Base-by-base conservation (phyloP, 148 eudicot species). In the Fagopyrum esculentum region DNA sequence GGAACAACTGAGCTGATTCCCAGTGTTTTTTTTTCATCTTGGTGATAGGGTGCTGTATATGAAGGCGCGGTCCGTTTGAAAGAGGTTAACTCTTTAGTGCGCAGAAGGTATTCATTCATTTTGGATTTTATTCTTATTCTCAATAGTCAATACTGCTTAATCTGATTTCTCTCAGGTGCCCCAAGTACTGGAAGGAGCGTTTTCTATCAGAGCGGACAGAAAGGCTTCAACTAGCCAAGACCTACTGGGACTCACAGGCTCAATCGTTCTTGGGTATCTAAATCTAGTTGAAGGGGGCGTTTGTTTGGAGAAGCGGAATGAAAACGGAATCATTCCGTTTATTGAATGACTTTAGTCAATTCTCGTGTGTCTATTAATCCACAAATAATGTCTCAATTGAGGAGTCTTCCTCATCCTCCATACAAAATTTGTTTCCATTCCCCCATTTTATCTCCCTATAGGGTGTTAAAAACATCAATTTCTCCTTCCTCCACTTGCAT, bases 121-220 rank as follows among this genome's bases (percentile, higher is more conserved):
- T 49, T 49, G 11, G 11, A 12, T 22, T 22, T 22, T 22, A 22
- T 22, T 22, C 0, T 49, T 49, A 49, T 6, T 12, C 3, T 1
- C 3, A 9, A 50, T 10, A 15, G 0, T 4, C 55, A 50, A 50
- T 51, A 12, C 4, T 5, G 22, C 40, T 7, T 63, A 11, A 63
- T 10, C 69, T 64, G 69, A 64, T 64, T 7, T 3, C 15, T 7
- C 69, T 29, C 87, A 95, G 97, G 77, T 95, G 98, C 77, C 93
- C 82, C 6, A 90, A 90, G 71, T 94, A 94, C 76, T 95, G 98
- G 98, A 88, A 82, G 78, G 93, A 92, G 75, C 85, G 98, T 68
- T 93, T 89, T 59, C 85, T 80, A 30, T 73, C 84, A 1, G 97
- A 95, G 77, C 85, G 97, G 79, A 76, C 56, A 6, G 96, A 95